Evolutionary conservation across 176 grass and related monocot species (phyloP).

Genomic region (Urochloa ruziziensis): DNA sequence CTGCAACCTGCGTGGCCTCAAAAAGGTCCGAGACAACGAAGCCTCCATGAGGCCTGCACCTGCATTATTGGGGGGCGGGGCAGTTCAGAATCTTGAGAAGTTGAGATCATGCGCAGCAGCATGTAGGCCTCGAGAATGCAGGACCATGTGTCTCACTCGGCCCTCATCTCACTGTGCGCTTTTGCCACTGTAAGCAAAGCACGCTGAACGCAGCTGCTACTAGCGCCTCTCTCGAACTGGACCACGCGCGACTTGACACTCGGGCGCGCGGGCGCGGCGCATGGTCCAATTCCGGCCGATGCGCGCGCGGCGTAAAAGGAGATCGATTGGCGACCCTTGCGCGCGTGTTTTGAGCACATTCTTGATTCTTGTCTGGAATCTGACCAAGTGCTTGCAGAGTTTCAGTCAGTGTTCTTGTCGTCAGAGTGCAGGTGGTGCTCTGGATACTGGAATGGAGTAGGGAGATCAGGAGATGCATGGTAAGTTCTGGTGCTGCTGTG

Average conservation of each 20-base stretch:
- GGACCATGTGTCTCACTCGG: constrained; percentile 22
- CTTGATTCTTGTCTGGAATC: constrained; percentile 23
- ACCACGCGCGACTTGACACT: constrained; percentile 29
- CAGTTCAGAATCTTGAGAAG: constrained; percentile 3
- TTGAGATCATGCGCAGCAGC: constrained; percentile 12
- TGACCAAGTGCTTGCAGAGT: background rate
- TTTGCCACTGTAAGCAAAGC: constrained; percentile 32
- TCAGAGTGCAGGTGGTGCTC: background rate
- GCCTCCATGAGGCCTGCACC: background rate
- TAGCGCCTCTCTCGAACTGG: background rate
- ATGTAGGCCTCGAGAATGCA: background rate
- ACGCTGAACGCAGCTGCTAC: background rate
- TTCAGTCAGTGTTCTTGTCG: background rate
- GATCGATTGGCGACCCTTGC: background rate
- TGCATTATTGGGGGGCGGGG: constrained; percentile 8
- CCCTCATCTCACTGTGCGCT: background rate
- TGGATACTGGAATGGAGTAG: background rate
- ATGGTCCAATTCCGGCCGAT: background rate
- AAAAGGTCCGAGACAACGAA: constrained; percentile 1
- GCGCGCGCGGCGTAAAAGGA: background rate
- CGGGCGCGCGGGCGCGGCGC: background rate
- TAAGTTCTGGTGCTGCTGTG: background rate
- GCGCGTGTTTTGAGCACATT: constrained; percentile 1
- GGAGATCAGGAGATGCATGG: no score
- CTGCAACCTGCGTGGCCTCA: background rate